phyloP scores from a whole-genome alignment of 2,329 filamentous ascomycete species.

The Periconia digitata region DNA sequence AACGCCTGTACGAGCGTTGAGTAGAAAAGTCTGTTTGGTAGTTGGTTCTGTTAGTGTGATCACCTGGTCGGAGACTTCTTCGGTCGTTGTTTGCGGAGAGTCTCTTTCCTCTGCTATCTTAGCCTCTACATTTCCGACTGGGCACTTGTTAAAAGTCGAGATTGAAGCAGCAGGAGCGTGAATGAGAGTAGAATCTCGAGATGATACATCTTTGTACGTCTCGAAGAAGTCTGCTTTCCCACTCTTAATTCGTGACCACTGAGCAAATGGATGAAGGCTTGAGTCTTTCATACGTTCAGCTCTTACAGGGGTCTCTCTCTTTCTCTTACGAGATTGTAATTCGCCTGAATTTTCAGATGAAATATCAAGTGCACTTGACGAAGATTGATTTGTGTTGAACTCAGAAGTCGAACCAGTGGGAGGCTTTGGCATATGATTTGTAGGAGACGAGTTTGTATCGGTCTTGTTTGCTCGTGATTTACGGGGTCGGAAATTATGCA shows the following conservation, averaged over 20 bases:
- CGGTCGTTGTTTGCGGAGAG: background rate
- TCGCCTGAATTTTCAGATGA: background rate
- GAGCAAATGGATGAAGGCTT: constrained; percentile 26
- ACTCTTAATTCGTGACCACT: constrained; percentile 51
- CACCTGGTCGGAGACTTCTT: constrained; percentile 32
- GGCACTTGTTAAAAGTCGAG: no score
- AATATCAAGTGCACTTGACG: background rate
- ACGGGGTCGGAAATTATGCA: constrained; percentile 66
- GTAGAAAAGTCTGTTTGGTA: constrained; percentile 53
- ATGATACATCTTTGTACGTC: constrained; percentile 7
- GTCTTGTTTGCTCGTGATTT: constrained; percentile 22
- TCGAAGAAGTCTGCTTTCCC: constrained; percentile 38
- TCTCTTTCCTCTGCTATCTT: background rate
- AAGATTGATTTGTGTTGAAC: background rate
- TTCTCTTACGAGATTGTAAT: constrained; percentile 20
- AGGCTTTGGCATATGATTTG: constrained; percentile 2
- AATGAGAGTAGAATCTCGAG: background rate
- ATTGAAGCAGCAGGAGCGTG: background rate
- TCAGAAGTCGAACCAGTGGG: background rate
- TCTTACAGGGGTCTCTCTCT: constrained; percentile 6
- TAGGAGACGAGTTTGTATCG: background rate
- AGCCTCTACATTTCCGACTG: background rate
- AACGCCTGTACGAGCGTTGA: constrained; percentile 61
- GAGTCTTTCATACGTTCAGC: no score
- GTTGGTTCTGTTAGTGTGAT: constrained; percentile 64